Evolutionary conservation across 371 early-diverging fungal species (phyloP), one percentile per base, ranked within the genome.

Genomic region (Circinella umbellata): DNA sequence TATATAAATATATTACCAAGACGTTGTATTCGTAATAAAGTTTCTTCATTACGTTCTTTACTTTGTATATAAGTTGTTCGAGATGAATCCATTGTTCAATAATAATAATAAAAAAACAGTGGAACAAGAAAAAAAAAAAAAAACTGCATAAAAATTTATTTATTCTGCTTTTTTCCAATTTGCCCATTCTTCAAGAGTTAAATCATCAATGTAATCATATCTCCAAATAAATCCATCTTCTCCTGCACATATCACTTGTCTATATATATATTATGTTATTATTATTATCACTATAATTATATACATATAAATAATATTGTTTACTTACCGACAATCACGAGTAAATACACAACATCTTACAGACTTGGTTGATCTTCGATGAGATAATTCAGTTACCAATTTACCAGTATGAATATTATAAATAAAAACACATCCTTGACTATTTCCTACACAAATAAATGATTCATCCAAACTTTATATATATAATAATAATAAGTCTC

Each of bases 161-260:
- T 61, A 67, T 20, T 70, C 64, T 48, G 65, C 61, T 36, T 80
- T 82, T 36, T 64, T 78, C 84, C 86, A 85, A 27, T 77, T 79
- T 13, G 83, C 90, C 94, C 95, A 95, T 68, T 91, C 90, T 20
- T 85, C 80, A 53, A 93, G 71, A 5, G 86, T 89, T 47, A 88
- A 90, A 68, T 91, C 89, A 62, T 90, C 90, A 54, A 94, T 86
- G 73, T 92, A 92, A 73, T 93, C 94, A 73, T 91, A 94, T 69
- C 95, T 80, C 93, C 94, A 92, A 39, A 95, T 86, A 71, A 92
- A 91, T 0, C 92, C 90, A 59, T 92, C 93, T 63, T 93, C 94
- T 35, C 93, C 92, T 36, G 85, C 91, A 70, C 89, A 89, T 7
- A 94, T 67, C 27, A 95, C 83, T 65, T 91, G 90, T 46, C 92